phyloP scores from a whole-genome alignment of 2,329 filamentous ascomycete species.

The Trichoderma koningiopsis region DNA sequence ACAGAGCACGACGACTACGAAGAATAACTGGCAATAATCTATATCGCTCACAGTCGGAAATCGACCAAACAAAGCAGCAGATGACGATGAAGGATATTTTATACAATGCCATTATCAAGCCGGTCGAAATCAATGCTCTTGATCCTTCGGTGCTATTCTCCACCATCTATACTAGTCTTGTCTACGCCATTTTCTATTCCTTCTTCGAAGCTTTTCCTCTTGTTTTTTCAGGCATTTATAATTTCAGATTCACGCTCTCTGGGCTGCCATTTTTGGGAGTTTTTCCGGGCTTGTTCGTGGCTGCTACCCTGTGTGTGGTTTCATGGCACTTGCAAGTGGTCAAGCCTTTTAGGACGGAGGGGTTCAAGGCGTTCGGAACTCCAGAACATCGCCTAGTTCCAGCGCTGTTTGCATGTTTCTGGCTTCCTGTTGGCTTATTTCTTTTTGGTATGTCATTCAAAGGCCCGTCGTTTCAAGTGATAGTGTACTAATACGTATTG shows the following conservation, averaged over 20 bases:
- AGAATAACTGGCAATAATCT: not conserved
- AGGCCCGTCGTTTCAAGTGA: not conserved
- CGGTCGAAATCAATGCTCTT: not conserved
- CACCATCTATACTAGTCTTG: not conserved
- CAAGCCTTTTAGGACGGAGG: not conserved
- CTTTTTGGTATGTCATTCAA: not conserved
- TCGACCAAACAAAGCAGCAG: not conserved
- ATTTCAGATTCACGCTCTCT: not conserved
- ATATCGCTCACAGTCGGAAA: not conserved
- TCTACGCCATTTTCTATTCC: not conserved
- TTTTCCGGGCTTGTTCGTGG: not conserved
- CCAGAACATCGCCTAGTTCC: not conserved
- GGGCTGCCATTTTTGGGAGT: not conserved
- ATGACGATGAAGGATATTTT: not conserved
- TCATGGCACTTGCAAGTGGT: not conserved
- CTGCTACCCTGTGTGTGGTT: not conserved
- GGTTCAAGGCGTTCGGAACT: not conserved
- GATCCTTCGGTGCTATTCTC: not conserved
- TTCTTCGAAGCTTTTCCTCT: slow-evolving; percentile 2
- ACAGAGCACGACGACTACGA: not conserved
- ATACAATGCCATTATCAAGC: not conserved
- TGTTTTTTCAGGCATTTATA: not conserved
- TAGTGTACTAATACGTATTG: not conserved
- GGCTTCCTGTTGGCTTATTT: not conserved
- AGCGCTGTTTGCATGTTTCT: not conserved